These are phyloP conservation scores for Cryptococcus depauperatus DNA, from an alignment of 1,284 basidiomycete genomes.

Conservation along the genomic window DNA sequence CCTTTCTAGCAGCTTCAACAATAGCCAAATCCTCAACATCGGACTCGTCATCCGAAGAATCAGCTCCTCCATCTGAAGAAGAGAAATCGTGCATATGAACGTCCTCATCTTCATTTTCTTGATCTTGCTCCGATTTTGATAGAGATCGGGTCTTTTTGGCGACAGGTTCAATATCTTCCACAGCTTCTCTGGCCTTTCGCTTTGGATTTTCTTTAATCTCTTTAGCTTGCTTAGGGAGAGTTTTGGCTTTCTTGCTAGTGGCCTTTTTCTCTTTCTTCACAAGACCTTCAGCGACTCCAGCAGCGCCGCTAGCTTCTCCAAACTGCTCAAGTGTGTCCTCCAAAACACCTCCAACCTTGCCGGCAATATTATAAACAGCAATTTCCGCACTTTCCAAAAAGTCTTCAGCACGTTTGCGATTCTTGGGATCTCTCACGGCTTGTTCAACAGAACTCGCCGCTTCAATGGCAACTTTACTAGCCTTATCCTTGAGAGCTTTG, in stretches of 20 bases:
- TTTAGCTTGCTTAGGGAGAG: constrained; percentile 8
- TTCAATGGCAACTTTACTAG: constrained; percentile 16
- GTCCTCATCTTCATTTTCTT: constrained; percentile 41
- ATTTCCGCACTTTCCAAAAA: constrained; percentile 31
- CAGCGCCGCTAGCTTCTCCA: constrained; percentile 28
- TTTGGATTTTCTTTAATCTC: constrained; percentile 15
- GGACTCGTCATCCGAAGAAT: constrained; percentile 72
- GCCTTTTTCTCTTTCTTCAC: constrained; percentile 13
- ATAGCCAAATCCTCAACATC: constrained; percentile 51
- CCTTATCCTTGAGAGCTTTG: constrained; percentile 18
- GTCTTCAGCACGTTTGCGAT: constrained; percentile 40
- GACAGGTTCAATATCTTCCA: constrained; percentile 9
- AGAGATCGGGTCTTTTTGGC: constrained; percentile 6
- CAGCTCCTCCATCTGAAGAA: constrained; percentile 50
- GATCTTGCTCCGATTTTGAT: constrained; percentile 14
- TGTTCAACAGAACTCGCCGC: constrained; percentile 18
- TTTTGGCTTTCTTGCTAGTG: constrained; percentile 13
- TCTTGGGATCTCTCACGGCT: constrained; percentile 26
- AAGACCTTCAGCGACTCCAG: constrained; percentile 10
- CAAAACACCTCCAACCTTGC: constrained; percentile 42
- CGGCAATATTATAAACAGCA: constrained; percentile 20
- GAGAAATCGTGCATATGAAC: constrained; percentile 61
- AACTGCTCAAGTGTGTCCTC: constrained; percentile 25
- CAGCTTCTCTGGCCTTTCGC: constrained; percentile 14
- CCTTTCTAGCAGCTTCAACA: constrained; percentile 30